Conservation (phyloP, 2,329 filamentous ascomycete genomes). For the Penicillium sp. region DNA sequence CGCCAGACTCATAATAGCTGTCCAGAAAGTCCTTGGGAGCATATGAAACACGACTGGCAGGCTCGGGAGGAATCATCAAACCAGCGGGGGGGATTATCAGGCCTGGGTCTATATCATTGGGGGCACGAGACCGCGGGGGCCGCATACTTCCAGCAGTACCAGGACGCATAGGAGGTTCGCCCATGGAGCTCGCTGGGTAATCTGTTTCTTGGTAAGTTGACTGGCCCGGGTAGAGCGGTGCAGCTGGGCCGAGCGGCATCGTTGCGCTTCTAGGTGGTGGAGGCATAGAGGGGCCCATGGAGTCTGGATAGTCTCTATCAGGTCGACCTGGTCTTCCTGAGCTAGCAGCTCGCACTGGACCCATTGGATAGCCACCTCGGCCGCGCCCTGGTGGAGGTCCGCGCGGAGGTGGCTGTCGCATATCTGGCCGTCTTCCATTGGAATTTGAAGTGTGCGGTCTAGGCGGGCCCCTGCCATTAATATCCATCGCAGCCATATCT, state of each 20-base stretch:
- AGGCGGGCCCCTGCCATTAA: conserved; percentile 25
- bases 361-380: conserved; percentile 19
- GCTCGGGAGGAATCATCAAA: conserved; percentile 18
- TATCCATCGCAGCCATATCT: conserved; percentile 34
- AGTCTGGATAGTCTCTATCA: conserved; percentile 24
- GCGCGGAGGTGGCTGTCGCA: conserved; percentile 21
- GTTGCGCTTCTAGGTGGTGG: conserved; percentile 32
- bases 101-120: conserved; percentile 19
- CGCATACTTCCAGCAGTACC: conserved; percentile 22
- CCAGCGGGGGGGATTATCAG: conserved; percentile 11
- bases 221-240: conserved; percentile 31
- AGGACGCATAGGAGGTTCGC: conserved; percentile 20
- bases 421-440: conserved; percentile 25
- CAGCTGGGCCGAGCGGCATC: conserved; percentile 23
- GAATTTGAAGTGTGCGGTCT: conserved; percentile 37
- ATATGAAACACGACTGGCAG: conserved; percentile 17
- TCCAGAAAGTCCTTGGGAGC: conserved; percentile 40
- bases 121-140: conserved; percentile 17
- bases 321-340: conserved; percentile 18
- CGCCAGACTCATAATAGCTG: conserved; percentile 46
- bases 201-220: conserved; percentile 27
- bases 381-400: conserved; percentile 19
- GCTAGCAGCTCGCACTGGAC: conserved; percentile 23
- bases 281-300: conserved; percentile 22
- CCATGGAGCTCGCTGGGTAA: conserved; percentile 11